A percentile compares a stretch with the other conserved stretches of the same genome.
These are phyloP conservation scores for Blepharisma undulans DNA, from an alignment of 169 alveolate species.

Conservation along the genomic window DNA sequence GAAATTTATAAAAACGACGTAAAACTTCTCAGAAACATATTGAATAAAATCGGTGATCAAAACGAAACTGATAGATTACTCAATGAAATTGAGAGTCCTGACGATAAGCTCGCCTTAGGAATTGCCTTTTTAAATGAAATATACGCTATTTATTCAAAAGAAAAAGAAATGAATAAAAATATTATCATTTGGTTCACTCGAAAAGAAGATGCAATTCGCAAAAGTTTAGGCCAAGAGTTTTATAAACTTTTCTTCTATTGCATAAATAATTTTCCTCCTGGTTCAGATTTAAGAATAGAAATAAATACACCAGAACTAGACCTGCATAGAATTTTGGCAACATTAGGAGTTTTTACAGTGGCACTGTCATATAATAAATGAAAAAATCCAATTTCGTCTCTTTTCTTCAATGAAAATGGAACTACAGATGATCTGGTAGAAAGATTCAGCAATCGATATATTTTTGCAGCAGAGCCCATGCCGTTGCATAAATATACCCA, in stretches of 20 bases:
- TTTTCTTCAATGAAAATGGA: slow-evolving; percentile 1
- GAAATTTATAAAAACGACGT: not conserved
- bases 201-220: not conserved
- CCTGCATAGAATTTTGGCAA: not conserved
- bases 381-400: not conserved
- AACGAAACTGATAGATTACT: not conserved
- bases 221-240: not conserved
- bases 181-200: not conserved
- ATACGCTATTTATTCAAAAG: not conserved
- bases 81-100: not conserved
- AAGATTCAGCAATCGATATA: not conserved
- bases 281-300: not conserved
- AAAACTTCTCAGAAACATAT: not conserved
- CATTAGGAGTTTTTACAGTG: not conserved
- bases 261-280: not conserved
- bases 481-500: not conserved
- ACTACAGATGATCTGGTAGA: not conserved
- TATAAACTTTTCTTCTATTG: not conserved
- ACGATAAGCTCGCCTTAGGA: not conserved
- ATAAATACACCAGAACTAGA: not conserved
- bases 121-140: not conserved
- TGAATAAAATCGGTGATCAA: not conserved
- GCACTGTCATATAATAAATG: not conserved
- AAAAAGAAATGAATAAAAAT: not conserved
- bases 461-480: not conserved